These are phyloP conservation scores for Purpureocillium lavendulum DNA, from an alignment of 2,329 filamentous ascomycete species.

Conservation along the genomic window DNA sequence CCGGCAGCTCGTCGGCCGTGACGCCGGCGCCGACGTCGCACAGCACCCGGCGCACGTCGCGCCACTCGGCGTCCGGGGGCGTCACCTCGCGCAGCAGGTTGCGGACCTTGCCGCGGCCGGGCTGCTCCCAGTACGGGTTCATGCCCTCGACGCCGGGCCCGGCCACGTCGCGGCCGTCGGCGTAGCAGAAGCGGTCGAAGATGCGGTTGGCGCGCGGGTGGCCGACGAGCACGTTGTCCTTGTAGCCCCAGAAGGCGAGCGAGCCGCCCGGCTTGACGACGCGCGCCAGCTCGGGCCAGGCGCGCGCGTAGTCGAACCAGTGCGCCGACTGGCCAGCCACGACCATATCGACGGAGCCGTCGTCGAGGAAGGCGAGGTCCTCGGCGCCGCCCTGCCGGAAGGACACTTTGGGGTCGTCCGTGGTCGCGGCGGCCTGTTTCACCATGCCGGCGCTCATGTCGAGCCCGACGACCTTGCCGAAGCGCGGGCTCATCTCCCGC, in stretches of 20 bases:
- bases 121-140: slow-evolving; percentile 53
- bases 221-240: slow-evolving; percentile 51
- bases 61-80: slow-evolving; percentile 43
- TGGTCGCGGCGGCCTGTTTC: slow-evolving; percentile 35
- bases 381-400: slow-evolving; percentile 46
- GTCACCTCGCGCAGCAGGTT: slow-evolving; percentile 40
- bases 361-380: slow-evolving; percentile 38
- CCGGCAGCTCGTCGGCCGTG: slow-evolving; percentile 14
- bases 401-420: slow-evolving; percentile 32
- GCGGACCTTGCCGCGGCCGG: slow-evolving; percentile 46
- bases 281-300: slow-evolving; percentile 47
- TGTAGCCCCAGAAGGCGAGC: slow-evolving; percentile 59
- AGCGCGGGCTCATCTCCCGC: slow-evolving; percentile 43
- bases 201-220: slow-evolving; percentile 42
- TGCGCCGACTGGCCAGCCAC: slow-evolving; percentile 51
- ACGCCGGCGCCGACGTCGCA: slow-evolving; percentile 46
- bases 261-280: slow-evolving; percentile 47
- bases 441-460: slow-evolving; percentile 54
- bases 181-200: slow-evolving; percentile 48
- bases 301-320: slow-evolving; percentile 52
- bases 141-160: slow-evolving; percentile 34
- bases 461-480: slow-evolving; percentile 40
- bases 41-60: slow-evolving; percentile 40
- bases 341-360: slow-evolving; percentile 41
- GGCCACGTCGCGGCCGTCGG: slow-evolving; percentile 31